phyloP scores from a whole-genome alignment of 768 basidiomycete genomes.

The Suillus brevipes region DNA sequence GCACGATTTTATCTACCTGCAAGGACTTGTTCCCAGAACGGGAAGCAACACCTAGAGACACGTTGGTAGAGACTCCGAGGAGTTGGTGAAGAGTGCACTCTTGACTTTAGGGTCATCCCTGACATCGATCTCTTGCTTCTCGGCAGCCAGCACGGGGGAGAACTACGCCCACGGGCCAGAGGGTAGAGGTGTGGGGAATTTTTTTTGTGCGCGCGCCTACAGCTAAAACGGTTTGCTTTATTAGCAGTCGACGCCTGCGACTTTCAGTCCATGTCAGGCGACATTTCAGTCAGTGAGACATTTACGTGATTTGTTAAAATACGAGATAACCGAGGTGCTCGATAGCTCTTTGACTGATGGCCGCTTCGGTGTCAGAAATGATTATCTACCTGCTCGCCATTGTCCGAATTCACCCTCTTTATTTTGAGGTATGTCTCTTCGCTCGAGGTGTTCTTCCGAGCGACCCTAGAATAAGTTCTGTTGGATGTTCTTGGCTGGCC shows the following conservation, averaged over 20 bases:
- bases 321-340: not conserved
- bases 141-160: not conserved
- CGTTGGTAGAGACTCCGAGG: not conserved
- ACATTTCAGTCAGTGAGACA: not conserved
- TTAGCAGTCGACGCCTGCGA: not conserved
- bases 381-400: not conserved
- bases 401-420: not conserved
- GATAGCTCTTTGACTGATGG: too few relatives aligned
- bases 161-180: not conserved
- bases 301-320: not conserved
- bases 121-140: not conserved
- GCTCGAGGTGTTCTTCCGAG: not conserved
- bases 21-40: conserved; percentile 5
- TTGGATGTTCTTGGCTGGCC: too few relatives aligned
- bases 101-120: not conserved
- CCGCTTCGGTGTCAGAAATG: not conserved
- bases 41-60: not conserved
- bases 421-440: not conserved
- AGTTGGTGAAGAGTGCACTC: not conserved
- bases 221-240: not conserved
- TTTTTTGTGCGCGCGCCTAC: not conserved
- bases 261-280: not conserved
- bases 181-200: not conserved
- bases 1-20: not conserved
- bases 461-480: too few relatives aligned